Evolutionary conservation across 1,284 basidiomycete genomes (phyloP), one percentile per base, ranked within the genome.

Genomic region (Ganoderma sp.): DNA sequence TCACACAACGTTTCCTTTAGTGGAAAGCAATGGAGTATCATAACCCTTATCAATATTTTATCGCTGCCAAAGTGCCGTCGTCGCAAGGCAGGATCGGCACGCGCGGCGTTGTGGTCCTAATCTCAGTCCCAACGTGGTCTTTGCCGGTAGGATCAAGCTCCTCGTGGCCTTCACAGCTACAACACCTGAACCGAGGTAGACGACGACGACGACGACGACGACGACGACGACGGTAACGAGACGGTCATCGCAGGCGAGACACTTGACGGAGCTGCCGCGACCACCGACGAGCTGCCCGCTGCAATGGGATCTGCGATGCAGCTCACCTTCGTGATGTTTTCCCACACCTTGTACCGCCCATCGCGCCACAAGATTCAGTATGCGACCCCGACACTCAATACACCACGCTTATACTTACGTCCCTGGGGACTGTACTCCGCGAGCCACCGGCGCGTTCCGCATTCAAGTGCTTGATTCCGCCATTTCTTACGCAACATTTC

Each of bases 11-110:
- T 39, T 34, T 9, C 56, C 60, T 41, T 25, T 28, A 52, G 86
- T 88, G 2, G 88, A 94, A 64, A 96, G 77, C 89, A 95, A 70
- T 99, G 97, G 97, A 92, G 95, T 74, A 95, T 97, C 91, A 97
- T 99, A 93, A 96, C 88, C 0, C 83, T 91, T 42, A 84, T 94
- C 75, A 98, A 97, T 78, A 85, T 98, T 22, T 86, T 89, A 4
- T 87, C 93, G 0, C 79, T 98, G 15, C 83, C 98, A 73, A 96
- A 99, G 80, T 98, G 96, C 75, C 96, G 97, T 37, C 84, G 89
- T n/a, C 85, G 90, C 1, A 86, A 84, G 14, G 90, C 94, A 84
- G 80, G 25, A 75, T 84, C 17, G 71, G 70, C 64, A 64, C 69
- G 48, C 68, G 69, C 10, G 57, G 63, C 3, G 45, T 58, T 5